phyloP scores from a whole-genome alignment of 2,329 filamentous ascomycete species.

The Blastomyces percursus region DNA sequence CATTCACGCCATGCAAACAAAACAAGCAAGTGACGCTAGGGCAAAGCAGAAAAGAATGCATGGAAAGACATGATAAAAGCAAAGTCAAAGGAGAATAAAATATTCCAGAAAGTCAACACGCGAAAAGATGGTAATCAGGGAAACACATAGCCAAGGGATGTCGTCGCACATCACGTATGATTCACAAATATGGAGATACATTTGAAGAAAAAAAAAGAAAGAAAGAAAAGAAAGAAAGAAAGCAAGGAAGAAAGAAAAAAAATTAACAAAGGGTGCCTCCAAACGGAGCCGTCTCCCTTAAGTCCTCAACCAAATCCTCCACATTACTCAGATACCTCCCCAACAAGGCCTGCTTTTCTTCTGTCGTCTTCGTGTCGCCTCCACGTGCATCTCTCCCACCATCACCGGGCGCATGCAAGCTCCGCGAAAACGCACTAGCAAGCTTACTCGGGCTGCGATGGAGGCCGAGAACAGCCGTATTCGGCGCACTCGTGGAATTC shows the following conservation, averaged over 20 bases:
- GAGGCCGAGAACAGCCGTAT: constrained; percentile 38
- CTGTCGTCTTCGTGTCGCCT: constrained; percentile 50
- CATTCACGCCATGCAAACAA: neutral
- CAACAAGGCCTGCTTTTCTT: constrained; percentile 71
- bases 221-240: neutral
- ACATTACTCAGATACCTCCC: constrained; percentile 71
- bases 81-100: neutral
- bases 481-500: constrained; percentile 24
- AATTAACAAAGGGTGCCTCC: constrained; percentile 39
- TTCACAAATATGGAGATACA: neutral
- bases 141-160: neutral
- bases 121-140: neutral
- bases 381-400: constrained; percentile 19
- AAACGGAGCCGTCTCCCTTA: constrained; percentile 69
- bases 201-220: neutral
- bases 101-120: neutral
- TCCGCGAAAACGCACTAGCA: constrained; percentile 44
- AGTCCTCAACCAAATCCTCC: constrained; percentile 71
- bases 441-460: constrained; percentile 61
- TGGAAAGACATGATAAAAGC: neutral
- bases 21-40: neutral
- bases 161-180: neutral
- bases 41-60: neutral
- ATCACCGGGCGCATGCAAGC: constrained; percentile 24
- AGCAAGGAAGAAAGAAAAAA: neutral